phyloP scores from a whole-genome alignment of 495 filamentous ascomycete genomes.

The Daldinia vernicosa region DNA sequence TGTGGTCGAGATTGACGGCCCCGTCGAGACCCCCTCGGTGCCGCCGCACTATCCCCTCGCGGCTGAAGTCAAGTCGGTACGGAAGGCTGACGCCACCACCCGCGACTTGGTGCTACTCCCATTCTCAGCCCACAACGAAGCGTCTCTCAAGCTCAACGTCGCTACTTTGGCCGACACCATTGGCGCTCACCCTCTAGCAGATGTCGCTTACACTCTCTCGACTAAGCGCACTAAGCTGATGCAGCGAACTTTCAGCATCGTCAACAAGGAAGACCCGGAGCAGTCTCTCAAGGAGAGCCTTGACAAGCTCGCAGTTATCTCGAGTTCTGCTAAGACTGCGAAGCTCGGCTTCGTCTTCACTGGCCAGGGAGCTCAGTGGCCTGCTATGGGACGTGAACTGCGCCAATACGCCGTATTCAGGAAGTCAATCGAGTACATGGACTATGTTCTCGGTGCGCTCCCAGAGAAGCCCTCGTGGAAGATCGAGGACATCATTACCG shows the following conservation, averaged over 20 bases:
- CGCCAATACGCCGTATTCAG: slow-evolving; percentile 26
- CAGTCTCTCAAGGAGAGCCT: slow-evolving; percentile 13
- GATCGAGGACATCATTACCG: slow-evolving; percentile 2
- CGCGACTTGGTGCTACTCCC: slow-evolving; percentile 36
- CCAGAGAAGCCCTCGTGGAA: slow-evolving; percentile 4
- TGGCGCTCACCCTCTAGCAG: slow-evolving; percentile 36
- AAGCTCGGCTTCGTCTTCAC: slow-evolving; percentile 50
- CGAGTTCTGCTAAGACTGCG: slow-evolving; percentile 1
- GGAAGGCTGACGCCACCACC: slow-evolving; percentile 1
- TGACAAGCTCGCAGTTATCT: background rate
- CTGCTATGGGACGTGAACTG: slow-evolving; percentile 50
- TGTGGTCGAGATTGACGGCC: background rate
- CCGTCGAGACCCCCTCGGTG: background rate
- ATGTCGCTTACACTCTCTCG: slow-evolving; percentile 50
- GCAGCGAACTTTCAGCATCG: slow-evolving; percentile 42
- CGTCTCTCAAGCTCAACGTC: slow-evolving; percentile 44
- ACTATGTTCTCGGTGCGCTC: background rate
- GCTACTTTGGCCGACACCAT: slow-evolving; percentile 35
- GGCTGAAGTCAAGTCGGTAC: background rate
- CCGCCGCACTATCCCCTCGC: background rate
- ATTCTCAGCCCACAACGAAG: slow-evolving; percentile 47
- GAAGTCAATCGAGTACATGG: slow-evolving; percentile 5
- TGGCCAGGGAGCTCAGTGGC: slow-evolving; percentile 62
- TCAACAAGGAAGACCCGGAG: slow-evolving; percentile 20
- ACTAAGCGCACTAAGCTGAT: slow-evolving; percentile 39